Evolutionary conservation across 202 grass and related monocot species (phyloP).

Genomic region (Hordeum pubiflorum): DNA sequence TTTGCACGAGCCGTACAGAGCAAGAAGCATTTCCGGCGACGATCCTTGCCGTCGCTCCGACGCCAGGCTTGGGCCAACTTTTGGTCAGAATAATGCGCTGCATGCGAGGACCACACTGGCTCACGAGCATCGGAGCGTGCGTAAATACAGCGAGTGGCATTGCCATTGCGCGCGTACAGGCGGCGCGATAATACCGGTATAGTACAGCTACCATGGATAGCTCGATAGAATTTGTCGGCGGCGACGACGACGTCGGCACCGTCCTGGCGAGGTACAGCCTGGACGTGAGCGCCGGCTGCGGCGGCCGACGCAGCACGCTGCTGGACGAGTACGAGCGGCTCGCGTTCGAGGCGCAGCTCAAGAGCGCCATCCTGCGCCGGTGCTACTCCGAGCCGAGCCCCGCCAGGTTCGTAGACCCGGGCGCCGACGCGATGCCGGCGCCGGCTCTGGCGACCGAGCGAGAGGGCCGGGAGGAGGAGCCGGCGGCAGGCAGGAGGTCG

Average conservation of each 20-base stretch:
- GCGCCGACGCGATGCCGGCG: background rate
- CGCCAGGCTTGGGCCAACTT: constrained; percentile 38
- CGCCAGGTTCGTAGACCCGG: constrained; percentile 5
- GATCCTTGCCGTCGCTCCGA: constrained; percentile 56
- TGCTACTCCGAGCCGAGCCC: constrained; percentile 73
- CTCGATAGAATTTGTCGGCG: background rate
- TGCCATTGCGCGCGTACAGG: background rate
- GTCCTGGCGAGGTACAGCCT: constrained; percentile 43
- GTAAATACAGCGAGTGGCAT: background rate
- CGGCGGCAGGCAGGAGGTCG: background rate
- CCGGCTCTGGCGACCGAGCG: background rate
- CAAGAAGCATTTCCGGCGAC: constrained; percentile 3
- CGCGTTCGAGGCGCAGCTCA: constrained; percentile 60
- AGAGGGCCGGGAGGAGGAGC: background rate
- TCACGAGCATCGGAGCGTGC: background rate
- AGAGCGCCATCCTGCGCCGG: constrained; percentile 65
- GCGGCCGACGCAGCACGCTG: constrained; percentile 47
- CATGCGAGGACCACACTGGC: background rate
- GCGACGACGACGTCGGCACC: background rate
- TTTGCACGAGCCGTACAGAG: background rate
- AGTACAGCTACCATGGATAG: background rate
- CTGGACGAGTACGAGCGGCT: constrained; percentile 76
- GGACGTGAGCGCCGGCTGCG: constrained; percentile 51
- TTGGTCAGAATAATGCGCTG: constrained; percentile 20
- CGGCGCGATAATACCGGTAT: background rate